Base-by-base conservation (phyloP, 305 asterid species). In the Ajuga reptans region DNA sequence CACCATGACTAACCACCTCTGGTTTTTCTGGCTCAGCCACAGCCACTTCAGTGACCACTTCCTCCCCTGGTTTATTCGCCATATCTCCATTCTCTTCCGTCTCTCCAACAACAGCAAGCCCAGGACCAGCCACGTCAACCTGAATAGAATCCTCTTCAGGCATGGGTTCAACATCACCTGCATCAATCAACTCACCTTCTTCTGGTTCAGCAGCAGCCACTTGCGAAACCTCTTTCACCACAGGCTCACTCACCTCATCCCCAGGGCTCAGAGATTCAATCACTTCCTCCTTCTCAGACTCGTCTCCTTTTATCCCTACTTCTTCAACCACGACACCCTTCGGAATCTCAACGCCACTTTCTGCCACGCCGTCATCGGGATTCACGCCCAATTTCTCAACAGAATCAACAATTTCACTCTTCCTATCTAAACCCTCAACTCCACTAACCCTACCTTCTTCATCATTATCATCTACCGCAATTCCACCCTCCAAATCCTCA, bases 41-140 rank as follows among this genome's bases (percentile, higher is more conserved):
- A 51, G 58, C 73, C 71, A 46, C 72, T 6, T 51, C 77, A 53
- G 15, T 53, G 45, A 51, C 71, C 63, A 4, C 64, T 34, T 34
- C 71, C 34, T 47, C 80, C 63, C 72, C 82, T 0, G 43, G 65
- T 34, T 60, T 60, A 71, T 56, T 59, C 24, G 41, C 64, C 27
- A 51, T 62, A 41, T 61, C 83, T 27, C 54, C 72, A 11, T 53
- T 53, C 54, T 74, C 80, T 29, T 75, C 76, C n/a, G 12, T 64
- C 74, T 77, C 85, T 4, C 79, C 86, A 68, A 80, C 81, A 75
- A 80, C 82, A 14, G 42, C 84, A 3, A 79, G 82, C 43, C 86
- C 79, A 0, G 75, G 69, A 55, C 69, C 76, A 34, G 76, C 77
- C 14, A 29, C 71, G 43, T 82, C 84, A 69, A 74, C 82, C 65